Percentiles rank a stretch among this genome's conserved stretches.
Conservation (phyloP, 148 eudicot species). For the Rhododendron henanense region DNA sequence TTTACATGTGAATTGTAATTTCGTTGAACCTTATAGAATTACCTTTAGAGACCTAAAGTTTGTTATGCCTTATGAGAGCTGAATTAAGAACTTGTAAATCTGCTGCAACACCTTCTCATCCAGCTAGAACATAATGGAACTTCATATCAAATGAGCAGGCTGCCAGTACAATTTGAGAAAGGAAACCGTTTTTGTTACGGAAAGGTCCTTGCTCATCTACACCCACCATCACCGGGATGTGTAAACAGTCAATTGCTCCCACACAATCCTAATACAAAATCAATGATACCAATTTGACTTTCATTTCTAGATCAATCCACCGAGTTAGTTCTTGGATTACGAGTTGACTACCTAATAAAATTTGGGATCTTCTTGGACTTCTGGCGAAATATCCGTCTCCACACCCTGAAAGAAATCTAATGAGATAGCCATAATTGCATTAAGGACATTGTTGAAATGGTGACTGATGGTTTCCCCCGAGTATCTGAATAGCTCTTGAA, state of each 20-base stretch:
- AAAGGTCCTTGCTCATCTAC: conserved; percentile 44
- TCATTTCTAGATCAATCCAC: not conserved
- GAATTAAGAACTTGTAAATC: conserved; percentile 31
- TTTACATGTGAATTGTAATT: not conserved
- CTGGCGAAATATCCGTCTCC: conserved; percentile 26
- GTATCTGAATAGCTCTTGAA: conserved; percentile 36
- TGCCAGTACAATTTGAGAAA: conserved; percentile 34
- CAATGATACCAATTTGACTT: not conserved
- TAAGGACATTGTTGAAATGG: conserved; percentile 42
- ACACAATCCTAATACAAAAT: conserved; percentile 32
- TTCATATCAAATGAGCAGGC: conserved; percentile 44
- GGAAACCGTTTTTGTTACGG: conserved; percentile 31
- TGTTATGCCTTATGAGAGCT: conserved; percentile 34
- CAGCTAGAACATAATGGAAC: conserved; percentile 39
- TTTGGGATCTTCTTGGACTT: conserved; percentile 24
- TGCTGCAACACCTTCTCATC: conserved; percentile 43
- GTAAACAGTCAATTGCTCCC: conserved; percentile 40
- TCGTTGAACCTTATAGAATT: not conserved
- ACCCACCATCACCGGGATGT: conserved; percentile 36
- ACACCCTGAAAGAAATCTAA: conserved; percentile 31
- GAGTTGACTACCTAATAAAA: conserved; percentile 25
- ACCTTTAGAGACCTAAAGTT: conserved; percentile 41
- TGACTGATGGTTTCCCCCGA: conserved; percentile 50
- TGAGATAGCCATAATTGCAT: conserved; percentile 37
- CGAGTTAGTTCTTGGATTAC: not conserved